Evolutionary conservation across 225 moss, liverwort and hornwort species (phyloP).

Genomic region (Straminergon stramineum): DNA sequence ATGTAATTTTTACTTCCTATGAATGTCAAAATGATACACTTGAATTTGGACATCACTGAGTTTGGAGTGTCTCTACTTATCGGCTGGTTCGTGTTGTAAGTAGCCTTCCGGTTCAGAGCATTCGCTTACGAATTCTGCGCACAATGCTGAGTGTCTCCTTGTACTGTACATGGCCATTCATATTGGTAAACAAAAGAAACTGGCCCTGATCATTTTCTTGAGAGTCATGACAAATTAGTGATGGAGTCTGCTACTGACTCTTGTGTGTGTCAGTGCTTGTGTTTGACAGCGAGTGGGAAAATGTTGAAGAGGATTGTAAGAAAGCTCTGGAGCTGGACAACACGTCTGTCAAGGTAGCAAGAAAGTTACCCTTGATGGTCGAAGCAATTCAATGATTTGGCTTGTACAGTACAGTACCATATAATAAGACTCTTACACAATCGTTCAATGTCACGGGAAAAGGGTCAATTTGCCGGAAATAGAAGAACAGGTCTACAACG

Average conservation of each 20-base stretch:
- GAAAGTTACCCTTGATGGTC: not conserved
- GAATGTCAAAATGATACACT: not conserved
- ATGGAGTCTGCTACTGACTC: not conserved
- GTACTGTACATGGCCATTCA: not conserved
- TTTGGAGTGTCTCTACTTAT: not conserved
- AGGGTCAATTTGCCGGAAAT: not conserved
- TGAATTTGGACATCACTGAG: not conserved
- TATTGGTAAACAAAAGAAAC: not conserved
- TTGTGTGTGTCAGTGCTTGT: not conserved
- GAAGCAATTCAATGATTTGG: not conserved
- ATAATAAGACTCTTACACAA: not conserved
- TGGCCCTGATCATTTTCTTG: not conserved
- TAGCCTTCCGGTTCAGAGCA: not conserved
- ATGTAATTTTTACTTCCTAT: not conserved
- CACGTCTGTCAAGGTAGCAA: conserved; percentile 20
- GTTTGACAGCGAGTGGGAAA: conserved; percentile 25
- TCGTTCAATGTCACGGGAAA: not conserved
- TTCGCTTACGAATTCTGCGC: not conserved
- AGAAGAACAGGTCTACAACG: not conserved
- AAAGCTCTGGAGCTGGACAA: conserved; percentile 44
- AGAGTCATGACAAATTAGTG: not conserved
- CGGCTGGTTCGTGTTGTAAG: not conserved
- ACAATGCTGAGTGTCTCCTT: not conserved
- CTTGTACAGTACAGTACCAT: not conserved
- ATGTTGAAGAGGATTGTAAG: conserved; percentile 38